These are phyloP conservation scores for Penicillium hesseltinei DNA, from an alignment of 2,329 filamentous ascomycete genomes.

Conservation along the genomic window DNA sequence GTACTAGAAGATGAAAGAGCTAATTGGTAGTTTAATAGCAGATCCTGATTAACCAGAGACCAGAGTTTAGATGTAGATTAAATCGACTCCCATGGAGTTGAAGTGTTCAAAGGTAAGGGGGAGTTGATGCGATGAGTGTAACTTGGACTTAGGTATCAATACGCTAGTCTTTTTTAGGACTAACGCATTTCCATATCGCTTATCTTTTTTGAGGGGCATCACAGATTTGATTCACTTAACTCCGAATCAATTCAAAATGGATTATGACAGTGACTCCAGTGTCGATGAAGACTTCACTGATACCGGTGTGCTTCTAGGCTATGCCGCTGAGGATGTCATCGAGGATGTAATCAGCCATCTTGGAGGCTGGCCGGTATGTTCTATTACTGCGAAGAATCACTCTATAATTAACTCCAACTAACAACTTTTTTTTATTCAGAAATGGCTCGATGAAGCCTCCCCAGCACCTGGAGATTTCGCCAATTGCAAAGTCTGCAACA, in stretches of 20 bases:
- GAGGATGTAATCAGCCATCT: slow-evolving; percentile 84
- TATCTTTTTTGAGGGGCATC: slow-evolving; percentile 26
- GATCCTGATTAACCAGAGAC: neutral
- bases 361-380: slow-evolving; percentile 77
- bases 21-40: neutral
- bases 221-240: slow-evolving; percentile 7
- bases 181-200: slow-evolving; percentile 20
- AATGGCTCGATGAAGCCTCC: slow-evolving; percentile 74
- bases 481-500: slow-evolving; percentile 83
- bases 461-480: slow-evolving; percentile 74
- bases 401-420: slow-evolving; percentile 9
- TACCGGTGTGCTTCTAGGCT: slow-evolving; percentile 87
- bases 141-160: neutral
- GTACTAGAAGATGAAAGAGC: neutral
- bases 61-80: neutral
- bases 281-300: slow-evolving; percentile 56
- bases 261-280: slow-evolving; percentile 83
- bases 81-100: neutral
- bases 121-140: neutral
- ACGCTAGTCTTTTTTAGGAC: neutral
- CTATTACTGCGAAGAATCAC: neutral
- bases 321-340: slow-evolving; percentile 74
- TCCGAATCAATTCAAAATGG: slow-evolving; percentile 51
- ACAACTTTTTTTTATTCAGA: slow-evolving; percentile 50
- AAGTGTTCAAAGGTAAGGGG: neutral